Evolutionary conservation across 768 basidiomycete species (phyloP).

Genomic region (Calvatia gigantea): DNA sequence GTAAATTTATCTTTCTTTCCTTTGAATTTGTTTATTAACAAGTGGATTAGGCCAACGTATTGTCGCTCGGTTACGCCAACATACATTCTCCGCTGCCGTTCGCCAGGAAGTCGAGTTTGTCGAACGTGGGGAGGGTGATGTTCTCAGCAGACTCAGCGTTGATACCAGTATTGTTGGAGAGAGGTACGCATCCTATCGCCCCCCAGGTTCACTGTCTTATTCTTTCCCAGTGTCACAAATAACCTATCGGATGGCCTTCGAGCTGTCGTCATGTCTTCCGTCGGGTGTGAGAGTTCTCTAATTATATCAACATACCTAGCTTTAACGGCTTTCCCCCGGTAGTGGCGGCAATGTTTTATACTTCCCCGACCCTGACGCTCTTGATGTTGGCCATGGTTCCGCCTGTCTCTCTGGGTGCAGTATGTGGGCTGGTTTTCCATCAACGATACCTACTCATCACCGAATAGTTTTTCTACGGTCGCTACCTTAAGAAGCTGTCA

Average conservation of each 20-base stretch:
- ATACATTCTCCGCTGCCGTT: conserved; percentile 79
- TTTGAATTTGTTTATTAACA: neutral
- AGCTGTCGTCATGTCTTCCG: conserved; percentile 89
- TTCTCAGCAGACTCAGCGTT: conserved; percentile 84
- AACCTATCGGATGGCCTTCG: conserved; percentile 79
- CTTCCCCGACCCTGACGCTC: conserved; percentile 82
- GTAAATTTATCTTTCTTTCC: conserved; percentile 29
- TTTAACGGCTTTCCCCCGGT: neutral
- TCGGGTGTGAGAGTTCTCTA: conserved; percentile 63
- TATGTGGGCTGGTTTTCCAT: conserved; percentile 31
- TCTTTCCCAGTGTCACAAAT: conserved; percentile 57
- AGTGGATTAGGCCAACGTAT: conserved; percentile 72
- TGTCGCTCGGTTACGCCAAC: conserved; percentile 80
- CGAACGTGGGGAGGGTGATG: conserved; percentile 90
- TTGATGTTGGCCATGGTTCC: conserved; percentile 94
- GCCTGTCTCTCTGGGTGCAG: conserved; percentile 80
- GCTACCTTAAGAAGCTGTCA: conserved; percentile 89
- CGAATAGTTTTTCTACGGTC: conserved; percentile 85
- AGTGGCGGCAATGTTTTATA: conserved; percentile 95
- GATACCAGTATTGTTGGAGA: conserved; percentile 95
- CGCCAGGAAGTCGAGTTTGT: conserved; percentile 92
- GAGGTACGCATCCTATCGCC: conserved; percentile 44
- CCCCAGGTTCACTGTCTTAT: neutral
- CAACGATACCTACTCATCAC: neutral
- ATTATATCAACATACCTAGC: neutral